These are phyloP conservation scores for Hygrocybe punicea DNA, from an alignment of 768 basidiomycete species.

Conservation along the genomic window DNA sequence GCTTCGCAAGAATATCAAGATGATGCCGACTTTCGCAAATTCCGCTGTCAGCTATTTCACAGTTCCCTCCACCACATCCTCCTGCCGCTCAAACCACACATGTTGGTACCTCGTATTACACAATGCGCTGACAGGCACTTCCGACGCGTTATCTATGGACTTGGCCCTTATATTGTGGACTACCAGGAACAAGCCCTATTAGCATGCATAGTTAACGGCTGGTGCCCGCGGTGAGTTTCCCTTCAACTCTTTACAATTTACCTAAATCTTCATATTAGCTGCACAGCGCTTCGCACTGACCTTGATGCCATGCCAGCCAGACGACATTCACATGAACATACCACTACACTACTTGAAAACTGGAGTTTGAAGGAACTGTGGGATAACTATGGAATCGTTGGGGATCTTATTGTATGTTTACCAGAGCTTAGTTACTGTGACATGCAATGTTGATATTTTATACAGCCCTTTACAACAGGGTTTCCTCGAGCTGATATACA, in stretches of 20 bases:
- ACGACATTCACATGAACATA: constrained; percentile 17
- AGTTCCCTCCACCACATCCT: constrained; percentile 24
- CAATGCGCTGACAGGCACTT: constrained; percentile 31
- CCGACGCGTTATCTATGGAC: constrained; percentile 24
- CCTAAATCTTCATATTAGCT: constrained; percentile 17
- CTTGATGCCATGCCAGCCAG: constrained; percentile 23
- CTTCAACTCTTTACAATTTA: constrained; percentile 1
- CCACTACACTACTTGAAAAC: constrained; percentile 15
- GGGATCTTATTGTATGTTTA: constrained; percentile 30
- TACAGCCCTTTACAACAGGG: constrained; percentile 33
- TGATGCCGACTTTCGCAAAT: constrained; percentile 21
- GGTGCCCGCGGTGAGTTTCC: constrained; percentile 27
- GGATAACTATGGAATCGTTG: constrained; percentile 32
- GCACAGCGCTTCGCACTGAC: constrained; percentile 20
- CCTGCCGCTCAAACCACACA: constrained; percentile 16
- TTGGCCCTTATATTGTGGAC: constrained; percentile 39
- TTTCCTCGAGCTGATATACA: constrained; percentile 39
- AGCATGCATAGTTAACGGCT: constrained; percentile 31
- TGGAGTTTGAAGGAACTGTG: constrained; percentile 23
- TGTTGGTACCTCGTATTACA: constrained; percentile 23
- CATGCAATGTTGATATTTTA: not conserved
- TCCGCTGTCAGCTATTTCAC: constrained; percentile 32
- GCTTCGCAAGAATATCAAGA: constrained; percentile 7
- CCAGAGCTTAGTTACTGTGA: not conserved
- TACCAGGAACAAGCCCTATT: constrained; percentile 38